Conservation (phyloP, 345 rosid genomes). For the Salix purpurea region DNA sequence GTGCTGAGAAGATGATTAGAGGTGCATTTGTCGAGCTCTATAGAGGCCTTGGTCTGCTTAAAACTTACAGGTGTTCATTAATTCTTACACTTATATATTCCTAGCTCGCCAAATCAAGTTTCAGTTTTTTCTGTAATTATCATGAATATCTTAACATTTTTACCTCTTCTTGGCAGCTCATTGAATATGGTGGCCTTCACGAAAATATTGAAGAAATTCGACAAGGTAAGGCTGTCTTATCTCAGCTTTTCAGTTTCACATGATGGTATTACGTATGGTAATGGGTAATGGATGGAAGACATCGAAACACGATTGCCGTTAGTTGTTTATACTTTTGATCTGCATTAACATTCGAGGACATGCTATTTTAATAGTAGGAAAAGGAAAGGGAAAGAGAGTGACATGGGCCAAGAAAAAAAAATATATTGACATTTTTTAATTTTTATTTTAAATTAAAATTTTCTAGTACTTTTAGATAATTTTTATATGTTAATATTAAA, state of each 20-base stretch:
- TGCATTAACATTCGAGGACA: neutral
- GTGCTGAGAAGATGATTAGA: constrained; percentile 84
- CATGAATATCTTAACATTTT: constrained; percentile 10
- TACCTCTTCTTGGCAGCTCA: constrained; percentile 50
- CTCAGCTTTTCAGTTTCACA: neutral
- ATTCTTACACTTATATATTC: neutral
- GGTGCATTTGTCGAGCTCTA: constrained; percentile 89
- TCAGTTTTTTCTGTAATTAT: neutral
- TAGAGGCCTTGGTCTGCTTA: constrained; percentile 66
- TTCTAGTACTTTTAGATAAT: too few species aligned
- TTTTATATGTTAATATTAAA: too few species aligned
- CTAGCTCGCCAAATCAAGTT: neutral
- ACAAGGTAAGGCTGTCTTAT: constrained; percentile 55
- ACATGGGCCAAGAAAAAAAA: too few species aligned
- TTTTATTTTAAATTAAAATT: too few species aligned
- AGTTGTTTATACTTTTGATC: neutral
- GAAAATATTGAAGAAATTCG: constrained; percentile 90
- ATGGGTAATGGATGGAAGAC: neutral
- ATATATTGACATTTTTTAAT: too few species aligned
- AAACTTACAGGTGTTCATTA: constrained; percentile 64
- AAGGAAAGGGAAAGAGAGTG: too few species aligned
- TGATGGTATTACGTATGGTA: neutral
- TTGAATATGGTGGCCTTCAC: constrained; percentile 81
- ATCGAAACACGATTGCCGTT: too few species aligned
- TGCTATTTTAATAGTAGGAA: too few species aligned